Evolutionary conservation across 163 green algal species (phyloP), one percentile per base, ranked within the genome.

Genomic region (Chlamydomonas reinhardtii): DNA sequence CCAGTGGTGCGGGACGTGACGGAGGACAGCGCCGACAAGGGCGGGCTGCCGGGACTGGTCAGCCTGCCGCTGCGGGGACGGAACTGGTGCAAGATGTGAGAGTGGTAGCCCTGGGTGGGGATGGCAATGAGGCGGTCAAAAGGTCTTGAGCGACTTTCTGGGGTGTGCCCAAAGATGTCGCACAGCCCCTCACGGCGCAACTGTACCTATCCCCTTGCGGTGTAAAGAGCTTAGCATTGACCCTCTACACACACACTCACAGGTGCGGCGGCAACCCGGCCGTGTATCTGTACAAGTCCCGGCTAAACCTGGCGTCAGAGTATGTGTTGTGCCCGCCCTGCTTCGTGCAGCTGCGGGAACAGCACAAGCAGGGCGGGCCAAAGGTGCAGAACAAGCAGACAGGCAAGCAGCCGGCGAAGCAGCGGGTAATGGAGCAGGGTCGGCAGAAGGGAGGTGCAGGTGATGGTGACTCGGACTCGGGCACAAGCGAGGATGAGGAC

Each of bases 81-180:
- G 54, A 85, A 85, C 48, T 85, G 79, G 79, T 85, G 79, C 79
- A 22, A 64, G 4, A 70, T 78, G 79, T 85, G 52, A 85, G 79
- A 27, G 24, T 35, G 3, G 70, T 2, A n/a, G 2, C 4, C 4
- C 27, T 3, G 64, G 64, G 15, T 2, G 35, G 3, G 27, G 22
- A 9, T 65, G 56, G n/a, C n/a, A n/a, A n/a, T n/a, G n/a, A n/a
- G 56, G 56, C 56, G 56, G 56, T 24, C 12, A 12, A n/a, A 65
- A 65, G 56, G 25, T 4, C 11, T n/a, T n/a, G n/a, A n/a, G n/a
- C n/a, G n/a, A n/a, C n/a, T n/a, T n/a, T n/a, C n/a, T n/a, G n/a
- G n/a, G n/a, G n/a, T n/a, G n/a, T n/a, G n/a, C n/a, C n/a, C n/a
- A n/a, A n/a, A n/a, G n/a, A n/a, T n/a, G n/a, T n/a, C n/a, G n/a